Percentiles rank a stretch among this genome's conserved stretches.
Conservation (phyloP, 176 grass and related monocot genomes). For the Echinochloa phyllopogon region DNA sequence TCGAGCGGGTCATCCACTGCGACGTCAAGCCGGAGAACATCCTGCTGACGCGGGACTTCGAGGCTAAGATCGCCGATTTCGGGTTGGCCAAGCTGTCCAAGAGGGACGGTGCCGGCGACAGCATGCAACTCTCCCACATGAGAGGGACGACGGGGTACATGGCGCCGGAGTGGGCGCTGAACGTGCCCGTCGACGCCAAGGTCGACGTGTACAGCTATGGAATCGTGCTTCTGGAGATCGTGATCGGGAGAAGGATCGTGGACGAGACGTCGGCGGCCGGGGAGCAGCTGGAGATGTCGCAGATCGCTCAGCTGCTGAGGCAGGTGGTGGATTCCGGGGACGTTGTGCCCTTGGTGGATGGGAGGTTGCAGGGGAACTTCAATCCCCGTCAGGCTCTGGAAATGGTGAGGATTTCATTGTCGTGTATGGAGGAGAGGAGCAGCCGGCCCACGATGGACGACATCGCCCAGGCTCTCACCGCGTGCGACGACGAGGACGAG, state of each 20-base stretch:
- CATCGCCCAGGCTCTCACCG: too few species aligned
- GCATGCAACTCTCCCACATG: slow-evolving; percentile 48
- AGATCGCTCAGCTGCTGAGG: too few species aligned
- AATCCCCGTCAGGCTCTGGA: slow-evolving; percentile 6
- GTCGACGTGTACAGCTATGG: slow-evolving; percentile 74
- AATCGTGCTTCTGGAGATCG: slow-evolving; percentile 63
- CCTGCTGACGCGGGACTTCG: slow-evolving; percentile 68
- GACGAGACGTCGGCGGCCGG: too few species aligned
- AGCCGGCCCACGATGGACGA: background rate
- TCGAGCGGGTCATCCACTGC: slow-evolving; percentile 86
- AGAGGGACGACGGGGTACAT: slow-evolving; percentile 80
- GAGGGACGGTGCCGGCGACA: slow-evolving; percentile 36
- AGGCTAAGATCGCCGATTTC: slow-evolving; percentile 79
- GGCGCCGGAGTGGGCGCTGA: slow-evolving; percentile 69
- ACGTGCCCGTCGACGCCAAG: slow-evolving; percentile 56
- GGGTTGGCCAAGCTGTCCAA: slow-evolving; percentile 72
- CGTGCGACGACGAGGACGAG: too few species aligned
- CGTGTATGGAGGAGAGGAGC: slow-evolving; percentile 45
- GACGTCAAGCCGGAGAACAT: slow-evolving; percentile 89
- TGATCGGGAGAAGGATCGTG: slow-evolving; percentile 52
- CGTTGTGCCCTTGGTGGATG: too few species aligned
- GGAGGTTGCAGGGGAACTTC: too few species aligned
- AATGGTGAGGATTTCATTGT: slow-evolving; percentile 36
- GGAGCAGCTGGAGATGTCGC: too few species aligned
- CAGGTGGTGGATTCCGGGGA: too few species aligned